Evolutionary conservation across 1,284 basidiomycete species (phyloP), one percentile per base, ranked within the genome.

Genomic region (Psilocybe mexicana): DNA sequence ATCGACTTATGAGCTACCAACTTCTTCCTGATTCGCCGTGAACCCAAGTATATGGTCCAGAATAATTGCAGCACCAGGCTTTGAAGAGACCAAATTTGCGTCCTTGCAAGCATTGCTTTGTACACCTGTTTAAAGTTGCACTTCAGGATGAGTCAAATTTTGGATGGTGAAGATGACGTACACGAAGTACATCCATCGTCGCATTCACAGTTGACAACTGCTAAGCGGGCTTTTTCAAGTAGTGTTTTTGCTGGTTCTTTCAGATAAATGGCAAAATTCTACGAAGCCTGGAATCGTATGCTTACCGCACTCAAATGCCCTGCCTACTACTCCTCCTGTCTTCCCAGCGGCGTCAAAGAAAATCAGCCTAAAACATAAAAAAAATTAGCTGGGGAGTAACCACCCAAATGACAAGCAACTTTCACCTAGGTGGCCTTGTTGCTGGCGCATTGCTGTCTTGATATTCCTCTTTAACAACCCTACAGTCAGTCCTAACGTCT

Each of bases 401-500:
- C 40, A 8, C 35, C 8, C 26, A 26, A n/a, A 36, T 23, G 8
- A 24, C 36, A 23, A 18, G 40, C 38, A 14, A 40, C 4, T 3
- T 70, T 30, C 55, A 88, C 90, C 89, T 80, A 8, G 89, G 93
- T 1, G 93, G 92, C 53, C 93, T 79, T 69, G 91, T 62, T 91
- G 52, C 92, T 76, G 73, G 73, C 1, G 88, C 85, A 50, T 82
- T 76, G 3, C 73, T 70, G n/a, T 72, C 72, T 58, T 82, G 85
- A 69, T 88, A 86, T 71, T 94, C 93, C 69, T 94, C 93, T 69
- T 92, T 87, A 12, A 82, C 73, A 0, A 82, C 83, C 71, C 95
- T 94, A 75, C 94, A 96, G 68, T 96, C 94, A 0, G 94, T 95
- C 54, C 77, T 82, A n/a, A 96, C 73, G 61, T 94, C 92, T 42